These are phyloP conservation scores for Colletotrichum sp. DNA, from an alignment of 2,329 filamentous ascomycete genomes.

Conservation along the genomic window DNA sequence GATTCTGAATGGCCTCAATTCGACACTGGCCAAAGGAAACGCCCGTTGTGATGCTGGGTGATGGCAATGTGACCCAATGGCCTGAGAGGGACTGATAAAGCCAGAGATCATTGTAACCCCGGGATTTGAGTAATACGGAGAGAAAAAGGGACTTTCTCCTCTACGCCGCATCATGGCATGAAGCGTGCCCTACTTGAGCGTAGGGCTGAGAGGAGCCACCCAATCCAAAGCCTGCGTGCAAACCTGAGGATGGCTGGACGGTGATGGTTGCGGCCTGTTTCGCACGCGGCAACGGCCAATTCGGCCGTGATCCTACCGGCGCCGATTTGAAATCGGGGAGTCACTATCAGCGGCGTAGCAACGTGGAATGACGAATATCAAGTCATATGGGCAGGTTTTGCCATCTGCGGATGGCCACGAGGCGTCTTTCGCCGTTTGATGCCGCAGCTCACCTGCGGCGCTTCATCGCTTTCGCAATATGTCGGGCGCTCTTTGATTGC, in stretches of 20 bases:
- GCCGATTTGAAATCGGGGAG: background rate
- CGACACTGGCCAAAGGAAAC: background rate
- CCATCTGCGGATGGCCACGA: background rate
- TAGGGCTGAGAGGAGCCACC: conserved; percentile 11
- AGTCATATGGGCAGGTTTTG: background rate
- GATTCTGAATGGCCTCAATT: conserved; percentile 3
- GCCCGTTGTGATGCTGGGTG: background rate
- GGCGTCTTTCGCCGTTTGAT: background rate
- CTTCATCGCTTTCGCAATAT: background rate
- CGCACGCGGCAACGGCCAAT: background rate
- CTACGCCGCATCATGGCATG: background rate
- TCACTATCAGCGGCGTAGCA: background rate
- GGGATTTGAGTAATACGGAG: background rate
- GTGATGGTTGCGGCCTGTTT: background rate
- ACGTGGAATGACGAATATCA: background rate
- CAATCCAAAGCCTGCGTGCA: background rate
- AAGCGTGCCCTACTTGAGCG: background rate
- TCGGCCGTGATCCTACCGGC: background rate
- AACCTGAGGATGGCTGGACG: background rate
- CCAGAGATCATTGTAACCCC: background rate
- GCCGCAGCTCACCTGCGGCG: background rate
- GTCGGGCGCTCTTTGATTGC: background rate
- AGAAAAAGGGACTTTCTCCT: background rate
- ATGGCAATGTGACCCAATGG: background rate
- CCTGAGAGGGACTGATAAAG: background rate